phyloP scores from a whole-genome alignment of 2,329 filamentous ascomycete species.

The Neonectria sp. region DNA sequence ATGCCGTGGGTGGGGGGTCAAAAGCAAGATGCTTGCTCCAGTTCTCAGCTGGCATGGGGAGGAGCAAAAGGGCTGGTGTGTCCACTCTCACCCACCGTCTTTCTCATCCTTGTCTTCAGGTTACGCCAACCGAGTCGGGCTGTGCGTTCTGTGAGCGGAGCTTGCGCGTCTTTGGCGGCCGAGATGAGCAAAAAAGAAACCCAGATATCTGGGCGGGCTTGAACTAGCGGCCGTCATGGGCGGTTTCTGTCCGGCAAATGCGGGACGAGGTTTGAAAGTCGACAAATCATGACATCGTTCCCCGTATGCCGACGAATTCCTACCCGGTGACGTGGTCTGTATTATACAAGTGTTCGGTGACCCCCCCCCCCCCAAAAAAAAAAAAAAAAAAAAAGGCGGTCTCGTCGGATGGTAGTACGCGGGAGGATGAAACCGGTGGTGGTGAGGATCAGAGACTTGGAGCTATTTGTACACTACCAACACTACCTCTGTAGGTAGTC shows the following conservation, averaged over 20 bases:
- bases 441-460: background rate
- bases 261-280: slow-evolving; percentile 8
- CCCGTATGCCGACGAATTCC: background rate
- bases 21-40: slow-evolving; percentile 31
- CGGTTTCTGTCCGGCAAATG: slow-evolving; percentile 13
- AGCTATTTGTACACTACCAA: background rate
- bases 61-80: slow-evolving; percentile 5
- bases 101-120: slow-evolving; percentile 20
- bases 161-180: slow-evolving; percentile 34
- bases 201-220: background rate
- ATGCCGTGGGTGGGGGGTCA: slow-evolving; percentile 30
- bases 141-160: slow-evolving; percentile 21
- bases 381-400: slow-evolving; percentile 15
- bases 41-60: slow-evolving; percentile 30
- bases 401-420: background rate
- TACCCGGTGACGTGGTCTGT: background rate
- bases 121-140: slow-evolving; percentile 13
- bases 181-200: slow-evolving; percentile 8
- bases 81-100: slow-evolving; percentile 1
- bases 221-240: background rate
- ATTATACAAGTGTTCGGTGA: background rate
- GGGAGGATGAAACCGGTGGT: background rate
- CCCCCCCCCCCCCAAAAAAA: too few relatives aligned
- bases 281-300: slow-evolving; percentile 11
- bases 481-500: background rate